phyloP scores from a whole-genome alignment of 169 alveolate species.

The Plasmodium adleri region DNA sequence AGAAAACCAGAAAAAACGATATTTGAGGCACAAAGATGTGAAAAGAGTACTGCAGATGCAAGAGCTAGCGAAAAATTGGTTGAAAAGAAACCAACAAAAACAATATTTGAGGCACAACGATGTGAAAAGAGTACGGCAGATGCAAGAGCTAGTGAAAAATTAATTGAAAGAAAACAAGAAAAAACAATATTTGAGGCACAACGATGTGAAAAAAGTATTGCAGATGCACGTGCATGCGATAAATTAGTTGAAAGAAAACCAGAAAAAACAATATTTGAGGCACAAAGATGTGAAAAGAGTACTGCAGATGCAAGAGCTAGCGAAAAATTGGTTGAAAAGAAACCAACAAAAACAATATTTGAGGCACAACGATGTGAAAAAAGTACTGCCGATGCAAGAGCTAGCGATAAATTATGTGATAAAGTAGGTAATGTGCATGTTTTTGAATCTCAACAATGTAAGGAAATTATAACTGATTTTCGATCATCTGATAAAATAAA shows the following conservation, averaged over 20 bases:
- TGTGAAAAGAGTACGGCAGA: constrained; percentile 31
- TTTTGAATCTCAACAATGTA: constrained; percentile 64
- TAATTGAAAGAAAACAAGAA: constrained; percentile 4
- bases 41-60: constrained; percentile 33
- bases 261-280: constrained; percentile 40
- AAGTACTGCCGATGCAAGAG: constrained; percentile 35
- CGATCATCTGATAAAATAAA: constrained; percentile 60
- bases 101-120: constrained; percentile 30
- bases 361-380: constrained; percentile 40
- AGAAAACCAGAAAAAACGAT: not conserved
- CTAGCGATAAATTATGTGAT: not conserved
- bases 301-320: constrained; percentile 60
- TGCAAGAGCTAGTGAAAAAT: not conserved
- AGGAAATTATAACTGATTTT: constrained; percentile 28
- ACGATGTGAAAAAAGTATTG: constrained; percentile 26
- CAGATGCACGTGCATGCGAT: constrained; percentile 38
- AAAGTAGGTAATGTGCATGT: not conserved
- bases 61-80: constrained; percentile 42
- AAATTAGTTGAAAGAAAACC: not conserved
- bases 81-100: constrained; percentile 25
- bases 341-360: constrained; percentile 18
- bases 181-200: constrained; percentile 22
- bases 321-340: not conserved
- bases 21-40: constrained; percentile 39
- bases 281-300: constrained; percentile 28